Base-by-base conservation (phyloP, 2,329 filamentous ascomycete species). In the Helotiales sp. region DNA sequence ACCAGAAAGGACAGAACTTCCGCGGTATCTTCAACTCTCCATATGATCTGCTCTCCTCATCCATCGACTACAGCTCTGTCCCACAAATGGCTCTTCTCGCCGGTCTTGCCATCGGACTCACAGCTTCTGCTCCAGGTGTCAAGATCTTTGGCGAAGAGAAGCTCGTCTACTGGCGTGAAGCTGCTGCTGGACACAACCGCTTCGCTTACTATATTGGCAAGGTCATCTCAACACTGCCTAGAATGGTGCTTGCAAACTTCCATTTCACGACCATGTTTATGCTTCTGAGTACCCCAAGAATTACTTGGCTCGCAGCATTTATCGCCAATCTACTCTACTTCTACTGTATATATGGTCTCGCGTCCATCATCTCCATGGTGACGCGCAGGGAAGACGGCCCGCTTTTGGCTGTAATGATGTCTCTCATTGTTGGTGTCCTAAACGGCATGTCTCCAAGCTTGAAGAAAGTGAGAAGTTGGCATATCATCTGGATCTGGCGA, bases 191-290 rank as follows among this genome's bases (percentile, higher is more conserved):
- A 0, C 82, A 85, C 64, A 83, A 79, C 33, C 73, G 80, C 9
- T 70, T 77, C 22, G 79, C 82, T 0, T 85, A 85, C 67, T 85
- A 82, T 64, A 36, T 82, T 1, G 82, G 81, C 33, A 85, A 85
- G 67, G 74, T 80, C 2, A 2, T 83, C 0, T 77, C 77, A 0
- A 81, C 81, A 0, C 22, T 84, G 0, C 78, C 79, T 0, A 74
- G 82, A 2, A 81, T 84, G 72, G 63, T 74, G 0, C 66, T 83
- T 6, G 78, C 75, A 1, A 79, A 77, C 55, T 66, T 84, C 49
- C 82, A 85, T 67, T 84, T 85, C 69, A 78, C 80, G 1, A 77
- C 79, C 3, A 71, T 80, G 17, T 70, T 83, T 13, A 73, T 79
- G 34, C 62, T 83, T 1, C 74, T 84, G 7, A 72, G 76, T 1